Percentiles rank a stretch among this genome's conserved stretches.
Evolutionary conservation across 768 basidiomycete genomes (phyloP).

Genomic region (Asterophora parasitica): DNA sequence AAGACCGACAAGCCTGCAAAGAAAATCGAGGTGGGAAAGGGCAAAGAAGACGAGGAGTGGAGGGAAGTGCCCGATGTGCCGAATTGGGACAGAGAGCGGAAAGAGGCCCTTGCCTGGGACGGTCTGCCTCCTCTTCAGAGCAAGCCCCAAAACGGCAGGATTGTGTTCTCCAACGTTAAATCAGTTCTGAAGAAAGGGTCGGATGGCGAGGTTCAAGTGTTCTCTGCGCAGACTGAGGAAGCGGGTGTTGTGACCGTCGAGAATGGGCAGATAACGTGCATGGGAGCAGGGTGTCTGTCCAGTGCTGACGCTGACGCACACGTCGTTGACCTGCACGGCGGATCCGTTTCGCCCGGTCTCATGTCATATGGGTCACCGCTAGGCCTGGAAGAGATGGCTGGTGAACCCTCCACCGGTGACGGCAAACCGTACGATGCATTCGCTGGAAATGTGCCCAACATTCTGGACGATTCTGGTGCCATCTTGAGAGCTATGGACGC

Average conservation of each 20-base stretch:
- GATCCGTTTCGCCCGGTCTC: constrained; percentile 62
- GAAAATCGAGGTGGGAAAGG: constrained; percentile 40
- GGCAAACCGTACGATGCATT: constrained; percentile 59
- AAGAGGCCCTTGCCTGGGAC: constrained; percentile 55
- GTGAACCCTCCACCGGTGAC: constrained; percentile 65
- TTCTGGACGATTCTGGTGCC: constrained; percentile 48
- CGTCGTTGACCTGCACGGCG: constrained; percentile 62
- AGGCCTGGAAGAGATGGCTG: constrained; percentile 70
- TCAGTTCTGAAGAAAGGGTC: constrained; percentile 36
- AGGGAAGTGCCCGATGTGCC: constrained; percentile 49
- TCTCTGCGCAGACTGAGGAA: constrained; percentile 21
- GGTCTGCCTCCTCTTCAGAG: constrained; percentile 62
- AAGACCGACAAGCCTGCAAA: constrained; percentile 28
- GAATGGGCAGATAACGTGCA: constrained; percentile 51
- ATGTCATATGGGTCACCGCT: constrained; percentile 63
- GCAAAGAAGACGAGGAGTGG: constrained; percentile 40
- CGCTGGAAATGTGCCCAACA: constrained; percentile 31
- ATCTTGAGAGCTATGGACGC: constrained; percentile 66
- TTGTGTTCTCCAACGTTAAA: constrained; percentile 66
- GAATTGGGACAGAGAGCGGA: constrained; percentile 60
- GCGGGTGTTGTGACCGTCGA: constrained; percentile 37
- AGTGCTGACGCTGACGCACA: constrained; percentile 15
- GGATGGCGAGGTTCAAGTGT: constrained; percentile 29
- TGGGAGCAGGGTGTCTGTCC: constrained; percentile 31
- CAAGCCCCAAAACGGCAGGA: constrained; percentile 27